These are phyloP conservation scores for Arthrobotrys sinensis DNA, from an alignment of 2,329 filamentous ascomycete species.

Conservation along the genomic window DNA sequence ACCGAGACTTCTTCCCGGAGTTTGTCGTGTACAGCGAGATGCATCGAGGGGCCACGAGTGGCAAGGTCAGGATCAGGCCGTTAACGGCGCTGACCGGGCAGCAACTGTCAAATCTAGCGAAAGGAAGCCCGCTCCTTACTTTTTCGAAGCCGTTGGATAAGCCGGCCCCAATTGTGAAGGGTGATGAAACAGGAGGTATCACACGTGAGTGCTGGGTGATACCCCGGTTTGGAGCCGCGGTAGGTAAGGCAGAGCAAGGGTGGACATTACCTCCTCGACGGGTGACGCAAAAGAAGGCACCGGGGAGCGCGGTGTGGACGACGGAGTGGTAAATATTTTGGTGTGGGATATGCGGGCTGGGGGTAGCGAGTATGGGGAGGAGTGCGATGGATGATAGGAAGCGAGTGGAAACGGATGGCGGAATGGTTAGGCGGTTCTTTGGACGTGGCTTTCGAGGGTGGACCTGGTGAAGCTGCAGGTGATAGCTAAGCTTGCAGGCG, in stretches of 20 bases:
- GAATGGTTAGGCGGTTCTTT: slow-evolving; percentile 52
- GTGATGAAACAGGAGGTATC: slow-evolving; percentile 68
- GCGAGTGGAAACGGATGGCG: slow-evolving; percentile 55
- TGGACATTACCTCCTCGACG: slow-evolving; percentile 91
- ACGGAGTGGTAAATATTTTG: slow-evolving; percentile 43
- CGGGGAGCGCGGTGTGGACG: slow-evolving; percentile 77
- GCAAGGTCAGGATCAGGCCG: slow-evolving; percentile 88
- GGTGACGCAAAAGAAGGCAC: slow-evolving; percentile 82
- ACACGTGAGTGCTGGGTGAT: slow-evolving; percentile 86
- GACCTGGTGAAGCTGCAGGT: slow-evolving; percentile 45
- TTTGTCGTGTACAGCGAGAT: slow-evolving; percentile 91
- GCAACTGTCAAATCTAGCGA: slow-evolving; percentile 83
- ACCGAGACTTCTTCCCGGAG: slow-evolving; percentile 81
- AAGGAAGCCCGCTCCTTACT: slow-evolving; percentile 85
- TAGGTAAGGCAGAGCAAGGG: slow-evolving; percentile 76
- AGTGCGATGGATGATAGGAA: slow-evolving; percentile 38
- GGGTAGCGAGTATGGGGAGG: slow-evolving; percentile 39
- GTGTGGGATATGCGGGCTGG: slow-evolving; percentile 32
- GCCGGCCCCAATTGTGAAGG: slow-evolving; percentile 72
- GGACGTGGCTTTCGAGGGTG: slow-evolving; percentile 43
- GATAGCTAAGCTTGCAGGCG: slow-evolving; percentile 42
- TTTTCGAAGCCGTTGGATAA: slow-evolving; percentile 95
- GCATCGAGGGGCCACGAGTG: slow-evolving; percentile 75
- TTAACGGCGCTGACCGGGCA: slow-evolving; percentile 83
- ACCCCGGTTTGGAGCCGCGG: slow-evolving; percentile 81